A percentile compares a stretch with the other conserved stretches of the same genome.
Evolutionary conservation across 2,329 filamentous ascomycete genomes (phyloP).

Genomic region (Sporothrix dimorphospora): DNA sequence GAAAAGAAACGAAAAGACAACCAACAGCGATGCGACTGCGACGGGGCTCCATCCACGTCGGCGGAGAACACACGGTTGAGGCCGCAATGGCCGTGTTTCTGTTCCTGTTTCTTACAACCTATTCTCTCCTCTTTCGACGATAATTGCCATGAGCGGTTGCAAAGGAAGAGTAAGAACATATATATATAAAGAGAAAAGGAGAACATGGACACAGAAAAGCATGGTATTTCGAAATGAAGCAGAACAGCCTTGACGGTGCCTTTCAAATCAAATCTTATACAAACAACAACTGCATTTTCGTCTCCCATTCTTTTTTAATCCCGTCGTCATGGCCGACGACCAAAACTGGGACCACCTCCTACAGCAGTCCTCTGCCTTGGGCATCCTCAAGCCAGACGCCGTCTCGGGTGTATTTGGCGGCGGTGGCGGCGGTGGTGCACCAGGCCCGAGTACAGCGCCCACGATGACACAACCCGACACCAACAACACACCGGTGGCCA

Average conservation of each 20-base stretch:
- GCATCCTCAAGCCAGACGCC: conserved; percentile 37
- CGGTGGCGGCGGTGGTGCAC: background rate
- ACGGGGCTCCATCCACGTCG: background rate
- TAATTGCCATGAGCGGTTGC: too few relatives aligned
- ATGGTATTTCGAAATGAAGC: too few relatives aligned
- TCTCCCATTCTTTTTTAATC: background rate
- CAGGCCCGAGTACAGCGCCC: background rate
- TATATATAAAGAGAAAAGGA: too few relatives aligned
- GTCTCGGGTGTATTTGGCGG: conserved; percentile 37
- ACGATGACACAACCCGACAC: background rate
- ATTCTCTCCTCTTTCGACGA: too few relatives aligned
- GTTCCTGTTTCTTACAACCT: background rate
- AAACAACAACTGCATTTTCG: too few relatives aligned
- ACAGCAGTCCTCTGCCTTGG: conserved; percentile 37
- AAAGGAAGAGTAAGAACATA: too few relatives aligned
- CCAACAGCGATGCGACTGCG: background rate
- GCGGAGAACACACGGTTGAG: background rate
- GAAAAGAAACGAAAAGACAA: background rate
- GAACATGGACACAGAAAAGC: too few relatives aligned
- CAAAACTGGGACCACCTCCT: conserved; percentile 37
- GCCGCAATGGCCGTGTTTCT: background rate
- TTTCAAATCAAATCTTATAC: too few relatives aligned
- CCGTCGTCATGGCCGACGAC: background rate
- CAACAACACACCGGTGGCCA: background rate
- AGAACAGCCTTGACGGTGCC: too few relatives aligned